phyloP scores from a whole-genome alignment of 495 filamentous ascomycete genomes.

The Cryomyces minteri region DNA sequence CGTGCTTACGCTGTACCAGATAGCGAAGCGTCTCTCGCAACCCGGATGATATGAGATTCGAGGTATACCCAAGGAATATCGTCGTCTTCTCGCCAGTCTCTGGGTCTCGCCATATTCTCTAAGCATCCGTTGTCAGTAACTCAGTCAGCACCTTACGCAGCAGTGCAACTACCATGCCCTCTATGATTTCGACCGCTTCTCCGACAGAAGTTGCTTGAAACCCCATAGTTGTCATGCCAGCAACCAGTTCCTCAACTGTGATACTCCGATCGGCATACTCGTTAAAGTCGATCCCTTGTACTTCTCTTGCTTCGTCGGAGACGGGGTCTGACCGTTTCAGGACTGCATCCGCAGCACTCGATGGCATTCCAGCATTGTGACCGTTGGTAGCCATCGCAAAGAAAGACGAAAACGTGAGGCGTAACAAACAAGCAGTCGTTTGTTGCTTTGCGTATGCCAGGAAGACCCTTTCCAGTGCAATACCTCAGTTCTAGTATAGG shows the following conservation, averaged over 20 bases:
- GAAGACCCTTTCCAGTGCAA: too few relatives aligned
- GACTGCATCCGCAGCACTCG: conserved; percentile 62
- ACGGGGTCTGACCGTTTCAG: conserved; percentile 75
- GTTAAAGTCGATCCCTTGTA: conserved; percentile 84
- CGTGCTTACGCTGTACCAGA: conserved; percentile 76
- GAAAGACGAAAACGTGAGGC: too few relatives aligned
- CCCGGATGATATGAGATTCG: conserved; percentile 90
- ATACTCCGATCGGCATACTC: conserved; percentile 51
- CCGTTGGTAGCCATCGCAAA: too few relatives aligned
- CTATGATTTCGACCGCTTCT: conserved; percentile 72
- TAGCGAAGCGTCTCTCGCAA: conserved; percentile 81
- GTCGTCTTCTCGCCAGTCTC: conserved; percentile 59
- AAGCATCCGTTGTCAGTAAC: neutral
- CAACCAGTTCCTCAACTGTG: conserved; percentile 66
- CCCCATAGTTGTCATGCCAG: conserved; percentile 70
- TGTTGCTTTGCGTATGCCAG: too few relatives aligned
- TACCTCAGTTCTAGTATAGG: too few relatives aligned
- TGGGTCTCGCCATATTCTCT: conserved; percentile 61
- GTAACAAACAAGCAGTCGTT: too few relatives aligned
- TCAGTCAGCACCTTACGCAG: neutral
- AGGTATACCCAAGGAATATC: conserved; percentile 93
- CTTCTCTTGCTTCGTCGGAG: conserved; percentile 49
- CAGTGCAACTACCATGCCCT: conserved; percentile 58
- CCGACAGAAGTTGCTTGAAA: conserved; percentile 81
- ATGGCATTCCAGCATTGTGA: conserved; percentile 25